phyloP scores from a whole-genome alignment of 2,329 filamentous ascomycete genomes.

The Didymella pomorum region DNA sequence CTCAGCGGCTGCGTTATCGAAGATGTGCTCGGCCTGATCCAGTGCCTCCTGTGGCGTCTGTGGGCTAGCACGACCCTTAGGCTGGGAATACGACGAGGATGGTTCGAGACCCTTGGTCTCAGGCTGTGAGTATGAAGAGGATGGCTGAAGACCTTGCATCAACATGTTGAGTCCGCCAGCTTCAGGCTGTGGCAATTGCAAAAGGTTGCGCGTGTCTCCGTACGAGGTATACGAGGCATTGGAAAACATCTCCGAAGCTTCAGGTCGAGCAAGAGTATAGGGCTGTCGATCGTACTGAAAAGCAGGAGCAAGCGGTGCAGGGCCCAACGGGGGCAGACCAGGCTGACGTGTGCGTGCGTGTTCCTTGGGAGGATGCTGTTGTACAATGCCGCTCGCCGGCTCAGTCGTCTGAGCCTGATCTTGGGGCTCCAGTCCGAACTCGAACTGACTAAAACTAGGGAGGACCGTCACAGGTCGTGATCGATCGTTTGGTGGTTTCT shows the following conservation, averaged over 20 bases:
- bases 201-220: conserved; percentile 46
- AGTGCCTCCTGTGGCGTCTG: conserved; percentile 39
- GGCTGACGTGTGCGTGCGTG: conserved; percentile 23
- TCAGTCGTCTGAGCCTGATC: background rate
- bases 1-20: conserved; percentile 26
- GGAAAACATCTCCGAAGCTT: conserved; percentile 36
- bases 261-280: conserved; percentile 17
- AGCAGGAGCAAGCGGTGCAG: conserved; percentile 39
- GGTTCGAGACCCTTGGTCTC: conserved; percentile 23
- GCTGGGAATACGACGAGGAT: conserved; percentile 43
- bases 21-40: conserved; percentile 44
- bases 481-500: background rate
- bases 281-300: conserved; percentile 32
- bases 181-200: conserved; percentile 33
- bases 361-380: conserved; percentile 9
- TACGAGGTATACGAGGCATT: conserved; percentile 45
- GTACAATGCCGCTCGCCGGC: background rate
- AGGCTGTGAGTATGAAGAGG: conserved; percentile 36
- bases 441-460: conserved; percentile 36
- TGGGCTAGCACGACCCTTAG: conserved; percentile 19
- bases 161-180: background rate
- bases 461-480: conserved; percentile 3
- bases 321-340: conserved; percentile 35
- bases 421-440: conserved; percentile 30
- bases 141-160: conserved; percentile 25